These are phyloP conservation scores for Onygenales sp. DNA, from an alignment of 2,329 filamentous ascomycete genomes.

Conservation along the genomic window DNA sequence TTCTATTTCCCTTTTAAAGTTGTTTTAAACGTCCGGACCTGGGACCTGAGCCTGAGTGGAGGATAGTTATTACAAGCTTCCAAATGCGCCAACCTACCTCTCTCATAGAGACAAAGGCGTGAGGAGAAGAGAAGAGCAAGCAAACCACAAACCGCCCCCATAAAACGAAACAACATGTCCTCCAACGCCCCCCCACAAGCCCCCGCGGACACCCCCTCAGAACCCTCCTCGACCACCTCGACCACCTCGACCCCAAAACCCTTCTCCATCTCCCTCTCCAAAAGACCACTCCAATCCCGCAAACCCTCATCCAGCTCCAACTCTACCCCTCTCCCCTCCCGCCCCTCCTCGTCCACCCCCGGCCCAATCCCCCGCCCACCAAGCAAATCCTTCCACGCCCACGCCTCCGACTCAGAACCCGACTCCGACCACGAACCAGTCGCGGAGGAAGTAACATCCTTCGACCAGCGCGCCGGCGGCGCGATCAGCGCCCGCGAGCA, in stretches of 20 bases:
- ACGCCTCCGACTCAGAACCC: constrained; percentile 50
- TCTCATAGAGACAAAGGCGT: too few species aligned
- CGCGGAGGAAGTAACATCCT: constrained; percentile 43
- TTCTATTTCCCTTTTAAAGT: too few species aligned
- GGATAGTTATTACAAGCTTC: too few species aligned
- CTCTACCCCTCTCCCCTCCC: constrained; percentile 13
- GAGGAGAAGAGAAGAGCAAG: too few species aligned
- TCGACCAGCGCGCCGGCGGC: constrained; percentile 37
- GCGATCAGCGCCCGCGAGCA: constrained; percentile 30
- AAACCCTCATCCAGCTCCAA: constrained; percentile 21
- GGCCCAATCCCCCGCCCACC: constrained; percentile 18
- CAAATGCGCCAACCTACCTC: too few species aligned
- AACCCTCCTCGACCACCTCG: background rate
- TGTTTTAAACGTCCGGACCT: too few species aligned
- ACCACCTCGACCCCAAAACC: constrained; percentile 24
- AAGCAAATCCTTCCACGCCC: constrained; percentile 29
- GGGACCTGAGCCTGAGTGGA: too few species aligned
- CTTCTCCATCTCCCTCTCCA: constrained; percentile 32
- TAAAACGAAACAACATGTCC: too few species aligned
- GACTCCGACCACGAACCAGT: constrained; percentile 27
- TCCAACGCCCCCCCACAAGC: too few species aligned
- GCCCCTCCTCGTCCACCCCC: constrained; percentile 18
- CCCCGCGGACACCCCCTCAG: too few species aligned
- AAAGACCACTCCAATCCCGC: constrained; percentile 17
- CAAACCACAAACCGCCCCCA: too few species aligned